A percentile compares a stretch with the other conserved stretches of the same genome.
Evolutionary conservation across 208 protist genomes (phyloP).

Genomic region (Eutreptiella sp.): DNA sequence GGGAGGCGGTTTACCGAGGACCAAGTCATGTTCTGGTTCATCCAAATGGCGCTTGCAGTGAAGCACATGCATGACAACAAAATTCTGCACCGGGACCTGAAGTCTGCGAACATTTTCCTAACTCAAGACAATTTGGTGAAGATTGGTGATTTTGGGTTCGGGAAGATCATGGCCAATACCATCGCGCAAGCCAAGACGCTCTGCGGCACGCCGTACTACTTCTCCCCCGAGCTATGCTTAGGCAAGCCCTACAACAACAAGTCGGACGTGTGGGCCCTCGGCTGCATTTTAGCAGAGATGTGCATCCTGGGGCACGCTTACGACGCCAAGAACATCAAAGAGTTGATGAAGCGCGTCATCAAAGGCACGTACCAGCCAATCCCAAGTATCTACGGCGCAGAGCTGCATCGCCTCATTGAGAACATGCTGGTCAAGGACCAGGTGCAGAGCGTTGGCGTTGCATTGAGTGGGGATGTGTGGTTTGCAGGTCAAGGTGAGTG

Average conservation of each 20-base stretch:
- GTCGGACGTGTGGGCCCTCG: conserved; percentile 87
- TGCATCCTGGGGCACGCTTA: conserved; percentile 36
- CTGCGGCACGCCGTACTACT: conserved; percentile 88
- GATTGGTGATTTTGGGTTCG: conserved; percentile 84
- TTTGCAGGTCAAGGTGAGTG: too few species aligned
- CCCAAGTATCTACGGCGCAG: conserved; percentile 56
- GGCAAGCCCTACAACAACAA: conserved; percentile 92
- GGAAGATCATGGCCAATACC: conserved; percentile 75
- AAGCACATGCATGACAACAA: conserved; percentile 80
- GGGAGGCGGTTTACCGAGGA: conserved; percentile 70
- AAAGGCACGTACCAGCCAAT: conserved; percentile 66
- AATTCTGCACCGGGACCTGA: conserved; percentile 86
- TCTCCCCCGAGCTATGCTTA: conserved; percentile 86
- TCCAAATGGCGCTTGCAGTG: conserved; percentile 79
- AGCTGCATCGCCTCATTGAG: too few species aligned
- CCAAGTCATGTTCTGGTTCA: conserved; percentile 71
- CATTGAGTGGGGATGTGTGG: too few species aligned
- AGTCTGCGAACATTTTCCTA: conserved; percentile 84
- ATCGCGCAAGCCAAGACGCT: conserved; percentile 84
- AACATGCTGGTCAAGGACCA: too few species aligned
- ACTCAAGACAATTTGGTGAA: conserved; percentile 81
- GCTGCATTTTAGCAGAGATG: conserved; percentile 56
- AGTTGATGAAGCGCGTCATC: conserved; percentile 80
- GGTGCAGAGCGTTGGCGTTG: too few species aligned
- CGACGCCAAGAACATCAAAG: conserved; percentile 59